Evolutionary conservation across 2,329 filamentous ascomycete genomes (phyloP).

Genomic region (Cladosporium austrohemisphaericum): DNA sequence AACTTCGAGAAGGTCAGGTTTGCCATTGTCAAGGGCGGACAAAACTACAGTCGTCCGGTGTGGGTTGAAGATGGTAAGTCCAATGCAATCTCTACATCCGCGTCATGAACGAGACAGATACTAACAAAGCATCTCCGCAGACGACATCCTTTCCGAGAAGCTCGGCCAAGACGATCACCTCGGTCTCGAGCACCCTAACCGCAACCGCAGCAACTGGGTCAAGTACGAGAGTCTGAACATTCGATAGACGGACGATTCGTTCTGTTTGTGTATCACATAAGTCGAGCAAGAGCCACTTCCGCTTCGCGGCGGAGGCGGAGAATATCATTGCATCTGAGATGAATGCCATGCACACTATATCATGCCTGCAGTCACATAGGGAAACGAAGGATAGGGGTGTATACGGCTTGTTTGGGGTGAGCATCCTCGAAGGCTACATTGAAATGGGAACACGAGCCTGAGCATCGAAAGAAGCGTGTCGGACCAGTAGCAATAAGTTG

Average conservation of each 20-base stretch:
- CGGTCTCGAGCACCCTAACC: conserved; percentile 61
- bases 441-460: too few species aligned
- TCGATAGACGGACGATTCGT: conserved; percentile 44
- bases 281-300: too few species aligned
- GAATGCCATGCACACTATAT: too few species aligned
- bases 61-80: conserved; percentile 88
- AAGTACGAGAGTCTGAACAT: conserved; percentile 64
- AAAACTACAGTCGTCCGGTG: conserved; percentile 69
- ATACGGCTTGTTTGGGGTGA: too few species aligned
- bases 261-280: too few species aligned
- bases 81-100: conserved; percentile 17
- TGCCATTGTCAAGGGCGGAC: conserved; percentile 64
- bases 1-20: conserved; percentile 99
- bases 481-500: too few species aligned
- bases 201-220: conserved; percentile 56
- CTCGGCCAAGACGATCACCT: conserved; percentile 41
- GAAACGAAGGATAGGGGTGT: too few species aligned
- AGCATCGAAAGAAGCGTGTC: too few species aligned
- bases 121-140: conserved; percentile 25
- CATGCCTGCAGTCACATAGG: too few species aligned
- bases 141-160: conserved; percentile 46
- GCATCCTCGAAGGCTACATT: too few species aligned
- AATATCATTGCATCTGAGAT: too few species aligned
- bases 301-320: too few species aligned
- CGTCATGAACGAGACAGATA: neutral